These are phyloP conservation scores for Bipolaris gigantea DNA, from an alignment of 2,329 filamentous ascomycete genomes.

Conservation along the genomic window DNA sequence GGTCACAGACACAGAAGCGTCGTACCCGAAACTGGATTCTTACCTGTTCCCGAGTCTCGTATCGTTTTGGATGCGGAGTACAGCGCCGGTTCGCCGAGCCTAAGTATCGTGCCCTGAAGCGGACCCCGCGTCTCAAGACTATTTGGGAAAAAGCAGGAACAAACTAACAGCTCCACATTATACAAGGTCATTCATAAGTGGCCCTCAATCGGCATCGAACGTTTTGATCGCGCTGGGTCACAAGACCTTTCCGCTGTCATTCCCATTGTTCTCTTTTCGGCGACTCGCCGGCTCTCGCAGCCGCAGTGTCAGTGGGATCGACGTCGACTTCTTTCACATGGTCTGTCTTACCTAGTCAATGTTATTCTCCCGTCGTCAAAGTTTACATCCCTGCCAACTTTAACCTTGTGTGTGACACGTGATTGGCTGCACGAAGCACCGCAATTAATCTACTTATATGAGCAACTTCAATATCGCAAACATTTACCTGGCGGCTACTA, in stretches of 20 bases:
- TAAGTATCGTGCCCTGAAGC: neutral
- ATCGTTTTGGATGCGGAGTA: neutral
- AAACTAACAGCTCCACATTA: neutral
- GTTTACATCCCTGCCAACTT: slow-evolving; percentile 2
- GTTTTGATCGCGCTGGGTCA: neutral
- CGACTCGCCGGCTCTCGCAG: neutral
- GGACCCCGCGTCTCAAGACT: neutral
- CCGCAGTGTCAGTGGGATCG: neutral
- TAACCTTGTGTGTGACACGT: neutral
- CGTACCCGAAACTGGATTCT: neutral
- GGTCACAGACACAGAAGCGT: neutral
- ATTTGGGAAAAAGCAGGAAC: neutral
- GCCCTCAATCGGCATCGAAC: neutral
- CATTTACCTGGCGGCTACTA: slow-evolving; percentile 25
- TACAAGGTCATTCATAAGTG: neutral
- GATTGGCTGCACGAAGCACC: slow-evolving; percentile 30
- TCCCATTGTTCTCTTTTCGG: neutral
- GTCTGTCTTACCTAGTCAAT: neutral
- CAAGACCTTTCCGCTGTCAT: neutral
- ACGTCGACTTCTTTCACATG: neutral
- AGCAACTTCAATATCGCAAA: slow-evolving; percentile 38
- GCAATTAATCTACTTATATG: slow-evolving; percentile 45
- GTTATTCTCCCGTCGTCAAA: slow-evolving; percentile 10
- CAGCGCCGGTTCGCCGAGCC: neutral
- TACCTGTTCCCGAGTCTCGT: neutral